These are phyloP conservation scores for Yamadazyma diddensiae DNA, from an alignment of 1,139 yeast genomes.

Conservation along the genomic window DNA sequence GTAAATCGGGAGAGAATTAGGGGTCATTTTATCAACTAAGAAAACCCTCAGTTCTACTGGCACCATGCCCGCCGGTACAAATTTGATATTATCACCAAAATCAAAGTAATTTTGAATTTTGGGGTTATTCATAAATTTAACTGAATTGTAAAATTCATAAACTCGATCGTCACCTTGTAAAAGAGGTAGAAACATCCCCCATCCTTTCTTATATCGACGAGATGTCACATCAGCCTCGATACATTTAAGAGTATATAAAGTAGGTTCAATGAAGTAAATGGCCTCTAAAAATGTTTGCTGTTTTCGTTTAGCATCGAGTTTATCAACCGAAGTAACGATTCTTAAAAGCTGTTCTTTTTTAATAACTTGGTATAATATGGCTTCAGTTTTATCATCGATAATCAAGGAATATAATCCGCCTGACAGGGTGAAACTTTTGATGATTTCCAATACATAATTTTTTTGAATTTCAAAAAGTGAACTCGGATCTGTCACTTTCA, in stretches of 20 bases:
- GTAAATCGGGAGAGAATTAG: conserved; percentile 69
- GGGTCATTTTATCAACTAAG: conserved; percentile 32
- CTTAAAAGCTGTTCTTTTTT: conserved; percentile 38
- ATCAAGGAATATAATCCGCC: conserved; percentile 39
- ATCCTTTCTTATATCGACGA: conserved; percentile 36
- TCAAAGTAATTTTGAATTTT: conserved; percentile 31
- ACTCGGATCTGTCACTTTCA: conserved; percentile 22
- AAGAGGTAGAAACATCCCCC: conserved; percentile 37
- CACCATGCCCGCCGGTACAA: conserved; percentile 26
- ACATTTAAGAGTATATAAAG: conserved; percentile 39
- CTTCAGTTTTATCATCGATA: conserved; percentile 37
- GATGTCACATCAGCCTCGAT: conserved; percentile 42
- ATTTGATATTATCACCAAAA: conserved; percentile 24
- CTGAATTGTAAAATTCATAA: conserved; percentile 23
- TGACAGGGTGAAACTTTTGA: conserved; percentile 31
- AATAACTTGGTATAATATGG: conserved; percentile 32
- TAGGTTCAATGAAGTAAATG: conserved; percentile 38
- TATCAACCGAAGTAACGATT: conserved; percentile 41
- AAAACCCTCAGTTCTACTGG: conserved; percentile 42
- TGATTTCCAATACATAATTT: conserved; percentile 32
- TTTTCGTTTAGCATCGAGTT: conserved; percentile 33
- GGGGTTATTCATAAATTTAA: conserved; percentile 31
- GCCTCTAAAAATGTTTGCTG: conserved; percentile 41
- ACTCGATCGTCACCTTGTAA: conserved; percentile 23
- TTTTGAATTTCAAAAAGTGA: conserved; percentile 37